phyloP scores from a whole-genome alignment of 1,284 basidiomycete species.

The Heterobasidion occidentale region DNA sequence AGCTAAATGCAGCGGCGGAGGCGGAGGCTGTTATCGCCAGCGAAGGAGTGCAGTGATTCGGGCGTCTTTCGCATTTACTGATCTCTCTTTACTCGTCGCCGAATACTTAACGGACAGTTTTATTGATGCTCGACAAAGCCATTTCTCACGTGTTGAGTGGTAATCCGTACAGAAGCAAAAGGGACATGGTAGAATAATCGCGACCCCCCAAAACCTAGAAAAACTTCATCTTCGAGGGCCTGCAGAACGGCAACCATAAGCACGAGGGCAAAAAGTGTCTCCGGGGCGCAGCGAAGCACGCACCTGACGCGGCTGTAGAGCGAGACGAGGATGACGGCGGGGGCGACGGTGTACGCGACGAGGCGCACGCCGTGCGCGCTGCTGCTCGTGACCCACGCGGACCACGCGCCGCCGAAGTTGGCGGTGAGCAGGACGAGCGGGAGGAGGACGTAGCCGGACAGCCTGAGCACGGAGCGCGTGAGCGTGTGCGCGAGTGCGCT shows the following conservation, averaged over 20 bases:
- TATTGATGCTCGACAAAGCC: not conserved
- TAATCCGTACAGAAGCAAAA: not conserved
- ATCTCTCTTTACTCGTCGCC: no score
- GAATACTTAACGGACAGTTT: no score
- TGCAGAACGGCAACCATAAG: not conserved
- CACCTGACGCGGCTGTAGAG: slow-evolving; percentile 10
- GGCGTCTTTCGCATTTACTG: no score
- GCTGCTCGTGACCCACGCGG: slow-evolving; percentile 39
- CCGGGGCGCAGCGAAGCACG: no score
- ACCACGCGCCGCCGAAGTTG: slow-evolving; percentile 60
- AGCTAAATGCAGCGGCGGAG: not conserved
- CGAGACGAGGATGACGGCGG: slow-evolving; percentile 18
- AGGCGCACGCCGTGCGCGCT: slow-evolving; percentile 33
- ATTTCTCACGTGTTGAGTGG: no score
- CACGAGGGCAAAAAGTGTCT: not conserved
- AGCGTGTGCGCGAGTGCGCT: slow-evolving; percentile 1
- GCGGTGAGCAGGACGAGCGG: slow-evolving; percentile 45
- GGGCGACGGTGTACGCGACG: slow-evolving; percentile 46
- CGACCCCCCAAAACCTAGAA: no score
- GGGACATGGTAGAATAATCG: not conserved
- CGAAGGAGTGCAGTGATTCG: no score
- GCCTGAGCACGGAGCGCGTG: slow-evolving; percentile 23
- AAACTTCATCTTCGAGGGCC: slow-evolving; percentile 1
- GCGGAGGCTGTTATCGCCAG: not conserved
- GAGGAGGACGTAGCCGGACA: slow-evolving; percentile 61